Evolutionary conservation across 257 asterid genomes (phyloP), one percentile per base, ranked within the genome.

Genomic region (Scutellaria galericulata): DNA sequence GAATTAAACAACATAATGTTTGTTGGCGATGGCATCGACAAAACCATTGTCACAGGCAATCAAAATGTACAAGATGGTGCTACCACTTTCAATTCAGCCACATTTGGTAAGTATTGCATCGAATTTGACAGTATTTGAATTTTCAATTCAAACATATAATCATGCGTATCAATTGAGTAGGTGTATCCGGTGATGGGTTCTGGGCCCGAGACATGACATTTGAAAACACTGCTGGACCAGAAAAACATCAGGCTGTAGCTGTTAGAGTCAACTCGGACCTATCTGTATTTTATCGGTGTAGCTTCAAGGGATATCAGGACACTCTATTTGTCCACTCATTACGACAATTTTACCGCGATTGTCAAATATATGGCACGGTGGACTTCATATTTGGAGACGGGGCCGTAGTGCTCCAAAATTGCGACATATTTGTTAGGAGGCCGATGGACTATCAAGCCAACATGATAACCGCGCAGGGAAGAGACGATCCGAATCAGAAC

Each of bases 121-220:
- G 64, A 27, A 10, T 5, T 68, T 73, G 15, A 42, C 24, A 24
- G 0, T 3, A 11, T 6, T 40, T 9, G 2, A 27, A 27, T 27
- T 20, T 40, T 41, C 42, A 50, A 50, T 67, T 44, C 6, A 10
- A 1, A 44, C 31, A 20, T 22, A 24, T 55, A 13, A 51, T 50
- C 20, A n/a, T 50, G 57, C 14, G 27, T 14, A 14, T 14, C 5
- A 20, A 7, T 44, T 10, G 9, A 44, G 11, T 67, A 90, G 95
- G 87, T 52, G 86, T 89, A 1, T 79, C 77, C 0, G 91, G 87
- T 0, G 91, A 89, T 55, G 89, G 88, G 1, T 89, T 91, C 50
- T 89, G 90, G 95, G 96, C 90, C 6, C 86, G 93, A 5, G 96
- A 88, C 79, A 74, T 92, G 83, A 88, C 96, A 8, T 89, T 89